Evolutionary conservation across 345 rosid genomes (phyloP).

Genomic region (Arabidopsis arenosa): DNA sequence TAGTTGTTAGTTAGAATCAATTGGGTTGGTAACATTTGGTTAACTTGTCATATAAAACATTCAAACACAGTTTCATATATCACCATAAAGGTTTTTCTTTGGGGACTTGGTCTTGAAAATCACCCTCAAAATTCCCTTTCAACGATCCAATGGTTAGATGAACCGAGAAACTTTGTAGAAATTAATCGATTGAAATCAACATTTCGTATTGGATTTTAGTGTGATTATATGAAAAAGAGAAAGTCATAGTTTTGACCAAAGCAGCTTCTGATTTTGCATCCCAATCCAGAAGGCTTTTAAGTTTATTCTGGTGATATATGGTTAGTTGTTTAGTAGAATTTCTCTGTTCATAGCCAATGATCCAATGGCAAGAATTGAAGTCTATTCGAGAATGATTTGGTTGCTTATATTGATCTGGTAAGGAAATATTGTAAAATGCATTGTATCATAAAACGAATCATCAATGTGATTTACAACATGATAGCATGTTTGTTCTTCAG

Average conservation of each 20-base stretch:
- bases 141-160: background rate
- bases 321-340: background rate
- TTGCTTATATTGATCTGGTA: background rate
- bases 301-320: background rate
- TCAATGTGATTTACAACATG: background rate
- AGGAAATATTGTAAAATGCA: background rate
- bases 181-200: too few species aligned
- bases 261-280: background rate
- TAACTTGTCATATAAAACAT: background rate
- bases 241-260: background rate
- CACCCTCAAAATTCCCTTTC: background rate
- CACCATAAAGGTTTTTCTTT: background rate
- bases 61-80: background rate
- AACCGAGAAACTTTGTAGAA: background rate
- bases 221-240: too few species aligned
- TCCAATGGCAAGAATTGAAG: background rate
- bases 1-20: background rate
- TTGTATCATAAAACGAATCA: background rate
- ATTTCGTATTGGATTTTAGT: too few species aligned
- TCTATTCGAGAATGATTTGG: background rate
- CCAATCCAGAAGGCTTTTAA: background rate
- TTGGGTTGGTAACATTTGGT: background rate
- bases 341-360: slow-evolving; percentile 1
- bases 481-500: background rate
- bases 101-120: background rate